phyloP scores from a whole-genome alignment of 2,329 filamentous ascomycete species.

The Fusarium domesticum region DNA sequence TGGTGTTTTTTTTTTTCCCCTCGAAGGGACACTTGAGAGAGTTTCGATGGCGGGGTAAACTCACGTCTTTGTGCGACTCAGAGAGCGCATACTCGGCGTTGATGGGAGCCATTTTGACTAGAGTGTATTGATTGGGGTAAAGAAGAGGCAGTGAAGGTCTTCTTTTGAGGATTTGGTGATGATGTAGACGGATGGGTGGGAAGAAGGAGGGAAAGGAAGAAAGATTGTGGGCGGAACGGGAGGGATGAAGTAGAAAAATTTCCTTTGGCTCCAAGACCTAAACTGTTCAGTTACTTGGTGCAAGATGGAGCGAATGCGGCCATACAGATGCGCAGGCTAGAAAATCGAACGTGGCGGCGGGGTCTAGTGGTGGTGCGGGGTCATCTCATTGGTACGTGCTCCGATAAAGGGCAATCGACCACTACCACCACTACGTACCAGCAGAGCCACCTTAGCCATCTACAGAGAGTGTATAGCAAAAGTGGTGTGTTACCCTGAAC shows the following conservation, averaged over 20 bases:
- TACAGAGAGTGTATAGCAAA: no score
- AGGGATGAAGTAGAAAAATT: slow-evolving; percentile 23
- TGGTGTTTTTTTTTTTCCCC: not conserved
- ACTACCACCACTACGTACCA: not conserved
- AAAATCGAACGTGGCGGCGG: slow-evolving; percentile 8
- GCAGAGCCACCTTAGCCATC: no score
- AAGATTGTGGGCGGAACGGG: slow-evolving; percentile 17
- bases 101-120: slow-evolving; percentile 40
- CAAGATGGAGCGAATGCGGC: slow-evolving; percentile 9
- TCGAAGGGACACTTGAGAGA: not conserved
- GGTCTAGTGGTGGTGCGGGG: not conserved
- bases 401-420: slow-evolving; percentile 1
- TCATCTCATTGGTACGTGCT: slow-evolving; percentile 1
- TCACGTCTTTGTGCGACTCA: slow-evolving; percentile 53
- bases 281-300: no score
- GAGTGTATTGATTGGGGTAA: slow-evolving; percentile 7
- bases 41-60: slow-evolving; percentile 30
- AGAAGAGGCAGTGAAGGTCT: slow-evolving; percentile 9
- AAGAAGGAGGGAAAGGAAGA: slow-evolving; percentile 8
- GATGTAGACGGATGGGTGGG: slow-evolving; percentile 1
- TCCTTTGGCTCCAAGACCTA: slow-evolving; percentile 17
- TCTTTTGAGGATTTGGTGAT: slow-evolving; percentile 7
- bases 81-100: slow-evolving; percentile 52
- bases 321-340: slow-evolving; percentile 1
- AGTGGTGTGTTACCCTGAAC: not conserved